Evolutionary conservation across 2,329 filamentous ascomycete species (phyloP), one percentile per base, ranked within the genome.

Genomic region (Cladobotryum mycophilum): DNA sequence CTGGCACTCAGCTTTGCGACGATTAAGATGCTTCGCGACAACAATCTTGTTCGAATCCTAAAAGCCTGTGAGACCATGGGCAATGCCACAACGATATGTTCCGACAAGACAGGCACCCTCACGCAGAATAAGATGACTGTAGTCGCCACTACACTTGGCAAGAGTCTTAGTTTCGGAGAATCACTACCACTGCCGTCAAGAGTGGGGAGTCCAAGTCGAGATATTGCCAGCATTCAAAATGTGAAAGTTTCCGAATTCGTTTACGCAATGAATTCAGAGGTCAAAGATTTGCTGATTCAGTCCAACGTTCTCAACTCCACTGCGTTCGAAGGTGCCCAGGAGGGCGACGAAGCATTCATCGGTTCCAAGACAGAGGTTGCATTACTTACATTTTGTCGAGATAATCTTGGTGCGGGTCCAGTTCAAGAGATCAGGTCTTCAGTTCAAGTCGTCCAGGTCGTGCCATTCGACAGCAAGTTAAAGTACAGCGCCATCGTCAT

Each of bases 51-150:
- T 14, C 80, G 83, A 53, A 73, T 85, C 42, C 73, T 87, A 14
- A 78, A 82, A 51, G 84, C 84, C 53, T 86, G 84, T 64, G 84
- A 87, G 63, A 85, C 82, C 5, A 86, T 87, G 84, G 84, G 84
- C 3, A 86, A 86, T 58, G 81, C 81, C 3, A 84, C 81, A 1
- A 86, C 85, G 0, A 84, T 91, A 45, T 92, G 88, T 68, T 90
- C 86, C 2, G 88, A 89, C 50, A 69, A 70, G 55, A 70, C 67
- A 3, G 67, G 67, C 15, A 70, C 67, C 17, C 55, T 70, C 12
- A 65, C 61, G 6, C 57, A 58, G 12, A 63, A 63, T 51, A 60
- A 58, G 38, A 65, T 63, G 61, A 62, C 54, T 1, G 58, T 64
- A 2, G 55, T 60, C 12, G 53, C 55, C 2, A 60, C 56, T n/a